Conservation (phyloP, 1,139 yeast species). For the Saccharomycopsis hybrid region DNA sequence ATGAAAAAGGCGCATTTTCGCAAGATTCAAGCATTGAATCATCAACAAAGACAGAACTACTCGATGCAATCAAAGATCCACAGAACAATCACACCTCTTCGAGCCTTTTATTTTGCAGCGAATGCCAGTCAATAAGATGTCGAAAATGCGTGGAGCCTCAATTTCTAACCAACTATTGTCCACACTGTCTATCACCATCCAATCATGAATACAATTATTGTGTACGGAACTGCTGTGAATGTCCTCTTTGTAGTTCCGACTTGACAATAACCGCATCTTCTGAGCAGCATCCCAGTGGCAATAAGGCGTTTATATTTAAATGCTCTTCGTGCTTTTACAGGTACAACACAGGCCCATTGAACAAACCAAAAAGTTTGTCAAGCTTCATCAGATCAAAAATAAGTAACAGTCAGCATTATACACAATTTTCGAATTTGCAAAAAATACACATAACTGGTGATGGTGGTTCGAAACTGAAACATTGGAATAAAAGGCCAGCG, state of each 20-base stretch:
- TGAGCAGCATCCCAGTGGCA: background rate
- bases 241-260: conserved; percentile 20
- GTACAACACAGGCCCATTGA: conserved; percentile 9
- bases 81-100: conserved; percentile 7
- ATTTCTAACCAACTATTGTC: conserved; percentile 15
- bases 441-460: conserved; percentile 1
- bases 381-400: conserved; percentile 11
- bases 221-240: conserved; percentile 20
- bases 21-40: background rate
- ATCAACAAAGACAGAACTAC: background rate
- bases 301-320: conserved; percentile 17
- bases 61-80: conserved; percentile 6
- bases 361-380: conserved; percentile 14
- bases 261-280: conserved; percentile 7
- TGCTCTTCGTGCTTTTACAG: conserved; percentile 16
- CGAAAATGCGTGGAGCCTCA: conserved; percentile 17
- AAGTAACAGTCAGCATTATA: background rate
- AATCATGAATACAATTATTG: conserved; percentile 15
- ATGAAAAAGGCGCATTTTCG: background rate
- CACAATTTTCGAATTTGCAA: conserved; percentile 10
- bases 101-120: conserved; percentile 14
- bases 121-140: conserved; percentile 17
- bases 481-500: background rate
- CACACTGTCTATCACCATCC: conserved; percentile 17
- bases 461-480: background rate